These are phyloP conservation scores for Xylaria sp. DNA, from an alignment of 2,329 filamentous ascomycete species.

Conservation along the genomic window DNA sequence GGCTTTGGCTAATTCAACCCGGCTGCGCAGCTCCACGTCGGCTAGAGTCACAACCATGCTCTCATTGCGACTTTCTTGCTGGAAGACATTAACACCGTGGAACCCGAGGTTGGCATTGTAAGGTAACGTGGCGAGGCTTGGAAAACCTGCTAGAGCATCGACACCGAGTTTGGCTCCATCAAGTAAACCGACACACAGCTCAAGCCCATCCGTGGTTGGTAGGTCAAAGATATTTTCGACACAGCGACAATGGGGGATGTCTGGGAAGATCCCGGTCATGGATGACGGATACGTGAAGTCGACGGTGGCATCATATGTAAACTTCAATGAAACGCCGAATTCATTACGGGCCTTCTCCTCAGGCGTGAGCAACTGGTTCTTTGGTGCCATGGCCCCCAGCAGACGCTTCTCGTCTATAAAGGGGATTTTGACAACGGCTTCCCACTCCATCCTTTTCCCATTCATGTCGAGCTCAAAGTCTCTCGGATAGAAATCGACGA, in stretches of 20 bases:
- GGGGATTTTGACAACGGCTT: constrained; percentile 97
- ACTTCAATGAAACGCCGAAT: constrained; percentile 91
- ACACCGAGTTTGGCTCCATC: constrained; percentile 81
- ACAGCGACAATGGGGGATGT: constrained; percentile 83
- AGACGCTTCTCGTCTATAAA: constrained; percentile 94
- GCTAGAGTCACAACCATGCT: constrained; percentile 90
- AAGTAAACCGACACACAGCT: constrained; percentile 81
- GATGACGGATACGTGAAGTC: constrained; percentile 88
- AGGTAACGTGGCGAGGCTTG: constrained; percentile 82
- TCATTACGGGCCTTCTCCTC: constrained; percentile 83
- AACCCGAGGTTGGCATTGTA: constrained; percentile 82
- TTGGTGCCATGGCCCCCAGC: constrained; percentile 81
- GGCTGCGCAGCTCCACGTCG: constrained; percentile 72
- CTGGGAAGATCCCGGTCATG: constrained; percentile 85
- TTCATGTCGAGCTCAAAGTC: constrained; percentile 99
- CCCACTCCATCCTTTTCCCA: constrained; percentile 99
- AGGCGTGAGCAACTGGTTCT: constrained; percentile 74
- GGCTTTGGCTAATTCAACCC: constrained; percentile 70
- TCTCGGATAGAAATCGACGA: constrained; percentile 96
- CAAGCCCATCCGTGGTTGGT: constrained; percentile 86
- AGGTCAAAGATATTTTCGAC: constrained; percentile 96
- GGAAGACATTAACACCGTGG: constrained; percentile 92
- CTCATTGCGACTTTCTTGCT: constrained; percentile 93
- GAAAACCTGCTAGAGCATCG: constrained; percentile 89
- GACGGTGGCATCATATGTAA: constrained; percentile 77